These are phyloP conservation scores for Zygosaccharomyces bisporus DNA, from an alignment of 805 yeast species.

Conservation along the genomic window DNA sequence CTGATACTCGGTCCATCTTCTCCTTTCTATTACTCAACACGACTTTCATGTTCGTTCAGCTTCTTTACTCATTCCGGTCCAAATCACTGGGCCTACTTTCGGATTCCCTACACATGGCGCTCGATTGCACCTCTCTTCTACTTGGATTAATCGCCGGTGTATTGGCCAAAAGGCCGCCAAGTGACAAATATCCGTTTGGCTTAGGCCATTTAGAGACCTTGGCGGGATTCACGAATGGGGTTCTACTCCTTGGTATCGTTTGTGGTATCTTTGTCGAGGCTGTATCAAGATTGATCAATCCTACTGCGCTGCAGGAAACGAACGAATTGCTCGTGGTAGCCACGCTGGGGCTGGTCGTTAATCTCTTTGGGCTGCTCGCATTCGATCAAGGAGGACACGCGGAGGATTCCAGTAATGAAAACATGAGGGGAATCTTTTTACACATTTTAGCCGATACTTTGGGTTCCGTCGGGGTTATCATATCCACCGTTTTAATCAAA, in stretches of 20 bases:
- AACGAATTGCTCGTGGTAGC: conserved; percentile 84
- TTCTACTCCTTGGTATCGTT: conserved; percentile 80
- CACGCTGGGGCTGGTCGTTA: conserved; percentile 77
- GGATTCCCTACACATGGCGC: conserved; percentile 93
- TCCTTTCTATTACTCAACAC: conserved; percentile 81
- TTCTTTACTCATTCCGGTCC: conserved; percentile 86
- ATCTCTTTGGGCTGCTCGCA: conserved; percentile 88
- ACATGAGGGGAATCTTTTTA: conserved; percentile 90
- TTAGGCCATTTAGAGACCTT: conserved; percentile 79
- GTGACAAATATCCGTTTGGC: conserved; percentile 81
- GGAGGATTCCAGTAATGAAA: conserved; percentile 45
- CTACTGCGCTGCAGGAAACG: conserved; percentile 73
- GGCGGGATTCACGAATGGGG: conserved; percentile 95
- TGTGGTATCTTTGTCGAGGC: conserved; percentile 87
- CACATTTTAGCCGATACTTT: conserved; percentile 94
- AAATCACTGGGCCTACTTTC: conserved; percentile 87
- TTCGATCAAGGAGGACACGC: conserved; percentile 78
- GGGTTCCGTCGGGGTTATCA: conserved; percentile 96
- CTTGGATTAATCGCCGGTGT: conserved; percentile 86
- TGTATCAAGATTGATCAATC: conserved; percentile 70
- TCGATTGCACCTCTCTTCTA: conserved; percentile 87
- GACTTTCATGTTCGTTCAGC: conserved; percentile 90
- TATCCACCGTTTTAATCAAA: conserved; percentile 76
- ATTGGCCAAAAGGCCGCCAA: conserved; percentile 54
- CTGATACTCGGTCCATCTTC: conserved; percentile 84